Conservation (phyloP, 2,329 filamentous ascomycete genomes). For the Cercospora zeina region DNA sequence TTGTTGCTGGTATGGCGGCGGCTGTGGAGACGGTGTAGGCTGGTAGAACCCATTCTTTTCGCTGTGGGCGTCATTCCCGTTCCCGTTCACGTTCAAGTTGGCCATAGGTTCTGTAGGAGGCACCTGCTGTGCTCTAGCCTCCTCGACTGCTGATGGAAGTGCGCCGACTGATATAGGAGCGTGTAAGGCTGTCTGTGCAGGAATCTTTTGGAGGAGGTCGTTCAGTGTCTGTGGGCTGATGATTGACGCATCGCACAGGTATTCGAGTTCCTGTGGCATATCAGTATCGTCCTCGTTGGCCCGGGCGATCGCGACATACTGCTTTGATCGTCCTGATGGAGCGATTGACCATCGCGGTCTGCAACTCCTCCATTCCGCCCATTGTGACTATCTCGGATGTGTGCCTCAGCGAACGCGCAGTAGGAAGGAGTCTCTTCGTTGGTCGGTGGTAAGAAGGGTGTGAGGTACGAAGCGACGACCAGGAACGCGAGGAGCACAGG, state of each 20-base stretch:
- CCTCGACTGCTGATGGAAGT: slow-evolving; percentile 36
- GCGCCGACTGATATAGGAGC: slow-evolving; percentile 43
- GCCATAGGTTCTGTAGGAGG: slow-evolving; percentile 36
- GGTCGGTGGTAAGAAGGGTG: neutral
- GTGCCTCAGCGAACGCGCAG: neutral
- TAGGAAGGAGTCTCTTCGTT: neutral
- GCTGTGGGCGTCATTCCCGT: slow-evolving; percentile 31
- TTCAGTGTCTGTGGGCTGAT: slow-evolving; percentile 75
- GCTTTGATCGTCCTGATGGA: slow-evolving; percentile 85
- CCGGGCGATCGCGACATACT: slow-evolving; percentile 52
- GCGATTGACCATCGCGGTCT: slow-evolving; percentile 69
- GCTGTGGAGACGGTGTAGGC: slow-evolving; percentile 44
- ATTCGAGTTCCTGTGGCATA: slow-evolving; percentile 75
- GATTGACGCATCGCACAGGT: slow-evolving; percentile 77
- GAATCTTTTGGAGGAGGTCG: slow-evolving; percentile 71
- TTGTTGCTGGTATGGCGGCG: slow-evolving; percentile 56
- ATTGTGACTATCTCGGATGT: slow-evolving; percentile 24
- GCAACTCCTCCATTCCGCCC: slow-evolving; percentile 47
- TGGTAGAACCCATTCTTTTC: slow-evolving; percentile 46
- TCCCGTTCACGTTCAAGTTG: slow-evolving; percentile 40
- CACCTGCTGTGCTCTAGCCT: slow-evolving; percentile 26
- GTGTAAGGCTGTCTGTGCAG: slow-evolving; percentile 64
- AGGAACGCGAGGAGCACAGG: neutral
- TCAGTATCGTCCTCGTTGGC: slow-evolving; percentile 25
- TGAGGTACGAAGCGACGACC: neutral